Percentiles rank a stretch among this genome's conserved stretches.
These are phyloP conservation scores for Mayamaea pseudoterrestris DNA, from an alignment of 108 stramenopile species.

Conservation along the genomic window DNA sequence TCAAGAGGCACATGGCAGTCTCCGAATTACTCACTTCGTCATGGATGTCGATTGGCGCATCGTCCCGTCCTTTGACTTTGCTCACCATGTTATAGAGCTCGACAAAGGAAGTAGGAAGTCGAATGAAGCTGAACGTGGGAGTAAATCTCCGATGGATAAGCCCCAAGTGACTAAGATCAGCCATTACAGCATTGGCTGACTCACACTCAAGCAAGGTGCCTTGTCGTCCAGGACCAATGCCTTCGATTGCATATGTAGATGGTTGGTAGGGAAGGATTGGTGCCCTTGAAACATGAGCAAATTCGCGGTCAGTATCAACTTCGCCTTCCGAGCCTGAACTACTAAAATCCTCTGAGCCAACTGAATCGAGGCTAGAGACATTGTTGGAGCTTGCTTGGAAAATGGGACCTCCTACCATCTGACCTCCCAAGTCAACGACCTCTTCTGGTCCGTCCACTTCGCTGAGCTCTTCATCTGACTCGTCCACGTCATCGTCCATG, in stretches of 20 bases:
- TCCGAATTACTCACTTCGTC: slow-evolving; percentile 58
- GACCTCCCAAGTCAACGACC: slow-evolving; percentile 26
- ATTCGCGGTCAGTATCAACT: slow-evolving; percentile 21
- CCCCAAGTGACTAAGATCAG: slow-evolving; percentile 76
- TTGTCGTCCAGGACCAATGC: slow-evolving; percentile 55
- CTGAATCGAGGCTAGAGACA: slow-evolving; percentile 10
- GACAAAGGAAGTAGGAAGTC: slow-evolving; percentile 77
- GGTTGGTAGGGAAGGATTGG: slow-evolving; percentile 74
- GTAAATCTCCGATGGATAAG: slow-evolving; percentile 42
- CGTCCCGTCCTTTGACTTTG: slow-evolving; percentile 62
- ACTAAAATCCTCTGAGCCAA: slow-evolving; percentile 35
- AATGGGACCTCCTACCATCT: slow-evolving; percentile 4
- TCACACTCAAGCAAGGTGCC: slow-evolving; percentile 54
- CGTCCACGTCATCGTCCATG: slow-evolving; percentile 1
- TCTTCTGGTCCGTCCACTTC: slow-evolving; percentile 41
- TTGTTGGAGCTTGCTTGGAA: neutral
- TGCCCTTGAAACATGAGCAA: slow-evolving; percentile 58
- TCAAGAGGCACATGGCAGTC: slow-evolving; percentile 82
- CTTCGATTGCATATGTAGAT: slow-evolving; percentile 44
- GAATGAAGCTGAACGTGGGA: slow-evolving; percentile 56
- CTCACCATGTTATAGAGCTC: slow-evolving; percentile 78
- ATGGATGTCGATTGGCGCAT: slow-evolving; percentile 37
- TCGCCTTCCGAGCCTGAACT: slow-evolving; percentile 32
- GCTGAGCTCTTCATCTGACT: slow-evolving; percentile 7
- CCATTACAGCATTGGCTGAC: slow-evolving; percentile 53